Evolutionary conservation across 371 early-diverging fungal species (phyloP).

Genomic region (Mortierella sp.): DNA sequence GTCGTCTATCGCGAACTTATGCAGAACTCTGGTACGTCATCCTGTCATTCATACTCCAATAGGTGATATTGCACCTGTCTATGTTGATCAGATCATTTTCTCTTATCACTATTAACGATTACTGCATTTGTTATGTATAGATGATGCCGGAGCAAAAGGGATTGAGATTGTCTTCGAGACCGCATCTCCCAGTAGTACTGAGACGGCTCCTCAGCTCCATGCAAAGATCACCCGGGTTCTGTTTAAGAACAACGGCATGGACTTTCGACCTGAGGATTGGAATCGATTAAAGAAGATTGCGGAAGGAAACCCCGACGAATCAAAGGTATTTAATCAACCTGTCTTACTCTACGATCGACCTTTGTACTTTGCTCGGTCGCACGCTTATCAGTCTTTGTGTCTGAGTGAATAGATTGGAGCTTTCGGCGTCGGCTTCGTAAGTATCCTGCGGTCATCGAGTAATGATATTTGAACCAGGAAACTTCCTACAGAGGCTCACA

Average conservation of each 20-base stretch:
- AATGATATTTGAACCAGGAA: too few species aligned
- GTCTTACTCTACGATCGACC: background rate
- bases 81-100: too few species aligned
- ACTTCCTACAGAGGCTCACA: too few species aligned
- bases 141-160: constrained; percentile 71
- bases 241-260: constrained; percentile 88
- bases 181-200: constrained; percentile 50
- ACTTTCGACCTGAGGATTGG: constrained; percentile 90
- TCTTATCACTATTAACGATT: background rate
- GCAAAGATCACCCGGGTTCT: constrained; percentile 71
- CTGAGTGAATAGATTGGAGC: constrained; percentile 77
- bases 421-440: constrained; percentile 87
- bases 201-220: constrained; percentile 56
- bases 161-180: constrained; percentile 71
- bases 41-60: background rate
- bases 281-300: constrained; percentile 86
- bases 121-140: constrained; percentile 28
- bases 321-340: constrained; percentile 56
- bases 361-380: background rate
- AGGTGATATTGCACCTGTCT: too few species aligned
- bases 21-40: constrained; percentile 73
- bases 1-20: constrained; percentile 81
- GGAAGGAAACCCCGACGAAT: constrained; percentile 91
- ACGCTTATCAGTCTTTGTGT: background rate
- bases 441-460: too few species aligned